Evolutionary conservation across 202 grass and related monocot species (phyloP).

Genomic region (Zoysia matrella): DNA sequence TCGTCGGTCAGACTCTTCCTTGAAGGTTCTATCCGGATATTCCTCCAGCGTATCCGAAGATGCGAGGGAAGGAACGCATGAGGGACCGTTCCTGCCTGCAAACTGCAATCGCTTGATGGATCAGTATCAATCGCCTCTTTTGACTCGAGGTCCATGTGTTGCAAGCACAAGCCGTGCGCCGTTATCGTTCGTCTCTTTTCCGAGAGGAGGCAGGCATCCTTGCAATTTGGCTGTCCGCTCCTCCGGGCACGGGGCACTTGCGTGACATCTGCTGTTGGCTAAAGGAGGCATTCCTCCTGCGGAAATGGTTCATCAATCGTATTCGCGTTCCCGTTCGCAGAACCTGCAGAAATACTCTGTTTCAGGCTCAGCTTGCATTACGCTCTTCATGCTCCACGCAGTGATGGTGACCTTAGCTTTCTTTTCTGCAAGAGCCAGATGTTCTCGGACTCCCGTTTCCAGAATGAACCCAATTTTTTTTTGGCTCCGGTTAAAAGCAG

Average conservation of each 20-base stretch:
- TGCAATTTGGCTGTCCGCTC: background rate
- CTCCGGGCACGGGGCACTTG: background rate
- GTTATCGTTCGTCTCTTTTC: no score
- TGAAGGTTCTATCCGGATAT: conserved; percentile 8
- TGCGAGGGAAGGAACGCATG: background rate
- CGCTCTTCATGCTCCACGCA: background rate
- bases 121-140: no score
- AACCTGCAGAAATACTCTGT: background rate
- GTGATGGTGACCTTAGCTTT: background rate
- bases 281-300: no score
- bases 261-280: background rate
- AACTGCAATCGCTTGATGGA: no score
- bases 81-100: no score
- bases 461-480: background rate
- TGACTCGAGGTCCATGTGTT: no score
- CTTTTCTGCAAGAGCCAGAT: background rate
- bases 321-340: background rate
- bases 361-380: background rate
- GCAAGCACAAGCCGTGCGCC: no score
- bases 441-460: background rate
- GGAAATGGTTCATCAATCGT: no score
- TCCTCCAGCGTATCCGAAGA: background rate
- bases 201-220: no score
- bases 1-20: background rate
- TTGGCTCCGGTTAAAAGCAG: no score